Evolutionary conservation across 2,329 filamentous ascomycete species (phyloP).

Genomic region (Penicillium sp.): DNA sequence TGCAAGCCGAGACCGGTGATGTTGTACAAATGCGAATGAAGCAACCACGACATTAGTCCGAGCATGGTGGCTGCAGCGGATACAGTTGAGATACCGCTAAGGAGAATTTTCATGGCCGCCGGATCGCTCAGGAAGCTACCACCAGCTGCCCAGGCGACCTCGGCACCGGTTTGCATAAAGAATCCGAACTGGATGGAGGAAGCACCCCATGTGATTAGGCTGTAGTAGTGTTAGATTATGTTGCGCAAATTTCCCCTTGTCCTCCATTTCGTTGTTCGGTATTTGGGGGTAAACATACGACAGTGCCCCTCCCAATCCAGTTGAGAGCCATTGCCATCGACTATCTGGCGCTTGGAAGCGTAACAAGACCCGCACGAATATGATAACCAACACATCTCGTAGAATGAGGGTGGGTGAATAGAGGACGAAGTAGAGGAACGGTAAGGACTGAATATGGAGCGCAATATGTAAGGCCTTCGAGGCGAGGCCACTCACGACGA

Average conservation of each 20-base stretch:
- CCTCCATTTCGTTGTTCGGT: not conserved
- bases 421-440: constrained; percentile 35
- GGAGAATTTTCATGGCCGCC: constrained; percentile 39
- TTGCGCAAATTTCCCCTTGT: not conserved
- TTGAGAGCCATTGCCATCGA: constrained; percentile 27
- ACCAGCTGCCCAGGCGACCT: constrained; percentile 41
- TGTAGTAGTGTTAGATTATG: constrained; percentile 12
- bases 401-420: constrained; percentile 43
- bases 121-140: constrained; percentile 39
- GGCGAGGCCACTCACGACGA: constrained; percentile 35
- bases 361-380: constrained; percentile 31
- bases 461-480: constrained; percentile 37
- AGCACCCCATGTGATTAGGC: constrained; percentile 33
- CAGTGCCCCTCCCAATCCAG: constrained; percentile 26
- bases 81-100: constrained; percentile 36
- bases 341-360: constrained; percentile 23
- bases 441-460: constrained; percentile 34
- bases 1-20: constrained; percentile 25
- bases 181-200: constrained; percentile 41
- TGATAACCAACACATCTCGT: constrained; percentile 36
- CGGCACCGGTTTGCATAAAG: constrained; percentile 42
- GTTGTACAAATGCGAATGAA: constrained; percentile 33
- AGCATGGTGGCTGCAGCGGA: constrained; percentile 28
- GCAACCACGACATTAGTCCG: constrained; percentile 29
- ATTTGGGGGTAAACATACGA: constrained; percentile 25